Conservation (phyloP, 2,329 filamentous ascomycete genomes). For the Fonsecaea pedrosoi region DNA sequence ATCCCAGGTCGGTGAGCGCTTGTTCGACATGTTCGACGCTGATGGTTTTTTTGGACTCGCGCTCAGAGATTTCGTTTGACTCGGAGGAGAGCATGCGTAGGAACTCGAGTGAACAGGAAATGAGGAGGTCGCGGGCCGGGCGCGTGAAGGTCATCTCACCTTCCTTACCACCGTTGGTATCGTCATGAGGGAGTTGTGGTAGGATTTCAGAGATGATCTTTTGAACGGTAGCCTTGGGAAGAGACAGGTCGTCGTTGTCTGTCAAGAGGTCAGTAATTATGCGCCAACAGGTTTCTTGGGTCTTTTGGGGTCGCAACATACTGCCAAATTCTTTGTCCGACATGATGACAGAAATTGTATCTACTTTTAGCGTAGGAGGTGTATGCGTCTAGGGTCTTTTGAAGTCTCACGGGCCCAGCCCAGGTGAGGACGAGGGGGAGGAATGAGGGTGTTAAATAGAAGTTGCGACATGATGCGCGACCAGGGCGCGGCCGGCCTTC, state of each 20-base stretch:
- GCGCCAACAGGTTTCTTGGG: not conserved
- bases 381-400: not conserved
- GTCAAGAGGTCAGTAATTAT: constrained; percentile 16
- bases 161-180: constrained; percentile 58
- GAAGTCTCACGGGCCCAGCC: constrained; percentile 24
- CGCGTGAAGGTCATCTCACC: constrained; percentile 71
- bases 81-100: constrained; percentile 98
- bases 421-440: constrained; percentile 13
- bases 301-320: constrained; percentile 15
- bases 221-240: constrained; percentile 71
- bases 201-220: constrained; percentile 95
- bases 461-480: constrained; percentile 6
- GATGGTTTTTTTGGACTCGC: constrained; percentile 99
- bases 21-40: constrained; percentile 97
- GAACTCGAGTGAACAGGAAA: constrained; percentile 99
- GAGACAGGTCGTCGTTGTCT: constrained; percentile 66
- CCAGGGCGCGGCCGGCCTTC: constrained; percentile 4
- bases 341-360: constrained; percentile 47
- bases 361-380: not conserved
- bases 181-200: constrained; percentile 50
- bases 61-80: constrained; percentile 98
- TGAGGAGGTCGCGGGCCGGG: constrained; percentile 91
- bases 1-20: constrained; percentile 89
- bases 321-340: constrained; percentile 62
- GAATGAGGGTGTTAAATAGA: constrained; percentile 25